These are phyloP conservation scores for Avena eriantha DNA, from an alignment of 176 grass and related monocot genomes.

Conservation along the genomic window DNA sequence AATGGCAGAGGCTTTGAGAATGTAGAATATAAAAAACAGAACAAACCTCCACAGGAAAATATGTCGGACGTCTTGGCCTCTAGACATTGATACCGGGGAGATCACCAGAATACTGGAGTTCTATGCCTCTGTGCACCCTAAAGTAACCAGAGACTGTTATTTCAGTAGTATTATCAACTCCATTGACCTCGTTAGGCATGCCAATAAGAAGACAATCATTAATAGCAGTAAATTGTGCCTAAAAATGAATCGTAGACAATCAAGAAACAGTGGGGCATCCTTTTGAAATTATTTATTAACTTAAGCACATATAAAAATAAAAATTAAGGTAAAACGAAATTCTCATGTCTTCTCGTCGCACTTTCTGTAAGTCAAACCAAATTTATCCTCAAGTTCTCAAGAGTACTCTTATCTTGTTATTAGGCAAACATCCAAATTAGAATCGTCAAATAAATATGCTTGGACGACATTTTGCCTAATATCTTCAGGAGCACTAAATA, in stretches of 20 bases:
- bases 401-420: conserved; percentile 58
- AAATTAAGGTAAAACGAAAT: not conserved
- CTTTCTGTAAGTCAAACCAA: conserved; percentile 73
- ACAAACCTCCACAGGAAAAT: conserved; percentile 65
- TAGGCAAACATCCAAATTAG: conserved; percentile 24
- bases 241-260: conserved; percentile 2
- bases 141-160: conserved; percentile 66
- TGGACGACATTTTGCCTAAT: not conserved
- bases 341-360: conserved; percentile 71
- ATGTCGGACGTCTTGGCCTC: conserved; percentile 73
- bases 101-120: conserved; percentile 62
- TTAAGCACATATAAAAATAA: not conserved
- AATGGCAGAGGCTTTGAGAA: conserved; percentile 15
- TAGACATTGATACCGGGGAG: conserved; percentile 80
- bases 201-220: conserved; percentile 27
- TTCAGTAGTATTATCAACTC: conserved; percentile 48
- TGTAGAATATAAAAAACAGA: not conserved
- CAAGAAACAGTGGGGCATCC: not conserved
- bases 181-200: conserved; percentile 42
- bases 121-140: conserved; percentile 47
- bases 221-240: not conserved
- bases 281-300: not conserved
- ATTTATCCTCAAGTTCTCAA: conserved; percentile 74
- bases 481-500: conserved; percentile 6
- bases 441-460: not conserved